Evolutionary conservation across 1,139 yeast genomes (phyloP), one percentile per base, ranked within the genome.

Genomic region (Magnusiomyces ingens): DNA sequence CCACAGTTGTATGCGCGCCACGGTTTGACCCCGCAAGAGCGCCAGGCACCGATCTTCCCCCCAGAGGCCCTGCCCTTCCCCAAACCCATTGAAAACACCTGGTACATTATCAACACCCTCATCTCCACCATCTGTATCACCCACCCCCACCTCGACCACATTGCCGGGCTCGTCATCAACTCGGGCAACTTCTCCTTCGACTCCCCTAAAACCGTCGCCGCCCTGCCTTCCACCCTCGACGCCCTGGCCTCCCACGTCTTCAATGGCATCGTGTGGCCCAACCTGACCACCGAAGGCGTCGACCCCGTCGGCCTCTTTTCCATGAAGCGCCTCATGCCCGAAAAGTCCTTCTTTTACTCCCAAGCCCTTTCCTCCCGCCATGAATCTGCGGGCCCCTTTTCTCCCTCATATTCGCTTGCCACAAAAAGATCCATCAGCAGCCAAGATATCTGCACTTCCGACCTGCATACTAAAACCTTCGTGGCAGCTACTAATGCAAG

Each of bases 101-200:
- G 74, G 55, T 65, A 72, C 21, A 62, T 69, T n/a, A 52, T 67
- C n/a, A 59, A 62, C 21, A 55, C 61, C 15, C 55, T 57, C 5
- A 59, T 78, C 17, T 58, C 67, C 22, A 72, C 76, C 36, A 80
- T 79, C 57, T 75, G 86, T 51, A 76, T 90, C 41, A 81, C 96
- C 1, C 97, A 90, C 68, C 81, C 94, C 0, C 97, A 90, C 67
- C 66, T 89, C 52, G 97, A 90, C 67, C 97, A 90, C 66, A 75
- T 88, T 18, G 69, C 78, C 3, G 88, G 85, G 1, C 65, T 89
- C 52, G 80, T 84, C 1, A 70, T 89, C 51, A 89, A 89, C 64
- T 80, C 91, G 3, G 88, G 95, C 0, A 75, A 79, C 8, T 79
- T 81, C 54, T 67, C 67, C 19, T 63, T 62, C 11, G 57, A 59